Evolutionary conservation across 139 green algal species (phyloP), one percentile per base, ranked within the genome.

Genomic region (Micractinium conductrix): DNA sequence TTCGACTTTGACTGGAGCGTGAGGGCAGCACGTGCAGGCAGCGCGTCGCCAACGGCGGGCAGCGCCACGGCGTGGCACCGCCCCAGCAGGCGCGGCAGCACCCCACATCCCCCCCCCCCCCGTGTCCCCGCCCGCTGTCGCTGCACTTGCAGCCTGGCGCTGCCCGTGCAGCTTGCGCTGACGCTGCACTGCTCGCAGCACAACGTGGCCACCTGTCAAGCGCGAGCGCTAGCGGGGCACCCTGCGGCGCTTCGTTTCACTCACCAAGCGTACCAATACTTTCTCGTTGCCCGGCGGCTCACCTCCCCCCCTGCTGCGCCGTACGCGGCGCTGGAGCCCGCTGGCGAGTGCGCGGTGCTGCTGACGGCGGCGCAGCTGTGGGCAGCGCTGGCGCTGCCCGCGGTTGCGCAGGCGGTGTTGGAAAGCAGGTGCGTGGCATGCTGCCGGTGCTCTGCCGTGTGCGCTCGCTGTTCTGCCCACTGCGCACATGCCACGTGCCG

Each of bases 121-220:
- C 53, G 26, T n/a, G n/a, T n/a, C 37, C 37, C n/a, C 67, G 37
- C n/a, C 33, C 33, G 33, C 17, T 35, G 28, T 10, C 67, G 12
- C 6, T 74, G 65, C n/a, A n/a, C 35, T 14, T 37, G 67, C 67
- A 74, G 67, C 35, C 10, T 42, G 67, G n/a, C 67, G 14, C 2
- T 74, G 10, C 67, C 33, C 30, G 35, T 74, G 33, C 67, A 74
- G 67, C 67, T 74, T 33, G 67, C 67, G 67, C 67, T 74, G 37
- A 37, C 35, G n/a, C 67, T 74, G 67, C 28, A 74, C 21, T 35
- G 67, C 37, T 30, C 12, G 5, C 22, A 12, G 30, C 33, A 28
- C 67, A 74, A 35, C 67, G 35, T 10, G 33, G 12, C 19, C 67
- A 43, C 33, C 17, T 74, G 67, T 21, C 19, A 9, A 33, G 33